phyloP scores from a whole-genome alignment of 75 land plant species.

The Sequoiadendron giganteum region DNA sequence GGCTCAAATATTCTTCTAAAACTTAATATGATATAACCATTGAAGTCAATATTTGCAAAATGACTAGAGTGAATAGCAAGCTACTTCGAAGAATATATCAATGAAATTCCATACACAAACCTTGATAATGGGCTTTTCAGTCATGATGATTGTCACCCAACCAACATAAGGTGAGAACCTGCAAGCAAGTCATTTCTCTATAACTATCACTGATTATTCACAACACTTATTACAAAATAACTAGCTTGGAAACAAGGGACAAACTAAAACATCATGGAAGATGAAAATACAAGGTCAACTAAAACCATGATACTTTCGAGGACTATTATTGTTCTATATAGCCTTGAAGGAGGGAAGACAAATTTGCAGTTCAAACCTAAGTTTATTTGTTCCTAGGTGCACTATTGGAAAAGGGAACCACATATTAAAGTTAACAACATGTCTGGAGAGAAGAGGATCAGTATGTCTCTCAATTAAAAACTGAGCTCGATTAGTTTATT shows the following conservation, averaged over 20 bases:
- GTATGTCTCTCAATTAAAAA: background rate
- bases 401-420: background rate
- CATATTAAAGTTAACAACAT: too few relatives aligned
- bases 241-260: background rate
- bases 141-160: constrained; percentile 96
- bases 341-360: background rate
- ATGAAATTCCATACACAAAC: constrained; percentile 22
- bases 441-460: background rate
- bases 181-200: constrained; percentile 9
- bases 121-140: constrained; percentile 93
- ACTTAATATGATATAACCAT: background rate
- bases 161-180: constrained; percentile 96
- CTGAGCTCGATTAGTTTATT: background rate
- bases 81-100: background rate
- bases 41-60: background rate
- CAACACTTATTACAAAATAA: background rate
- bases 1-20: background rate
- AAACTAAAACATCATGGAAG: background rate
- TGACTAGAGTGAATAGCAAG: too few relatives aligned
- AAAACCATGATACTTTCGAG: background rate
- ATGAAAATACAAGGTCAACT: background rate
- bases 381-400: background rate
- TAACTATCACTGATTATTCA: background rate
- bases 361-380: background rate
- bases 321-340: background rate